Conservation (phyloP, 345 rosid genomes). For the Xanthoceras sorbifolium region DNA sequence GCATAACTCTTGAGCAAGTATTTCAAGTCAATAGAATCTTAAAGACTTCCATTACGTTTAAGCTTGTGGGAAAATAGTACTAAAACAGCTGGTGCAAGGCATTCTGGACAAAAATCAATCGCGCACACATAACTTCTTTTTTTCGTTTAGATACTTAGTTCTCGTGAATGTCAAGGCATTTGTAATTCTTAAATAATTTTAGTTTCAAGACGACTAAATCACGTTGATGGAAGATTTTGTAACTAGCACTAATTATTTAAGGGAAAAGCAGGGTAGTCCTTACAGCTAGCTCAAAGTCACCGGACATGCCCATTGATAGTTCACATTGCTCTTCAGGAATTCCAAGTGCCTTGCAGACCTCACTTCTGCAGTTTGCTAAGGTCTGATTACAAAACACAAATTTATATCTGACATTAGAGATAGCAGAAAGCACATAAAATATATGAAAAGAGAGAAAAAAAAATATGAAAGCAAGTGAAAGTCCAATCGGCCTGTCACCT, state of each 20-base stretch:
- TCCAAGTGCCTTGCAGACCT: conserved; percentile 78
- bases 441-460: background rate
- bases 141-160: background rate
- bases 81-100: background rate
- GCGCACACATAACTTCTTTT: too few species aligned
- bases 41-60: background rate
- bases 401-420: conserved; percentile 2
- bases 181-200: background rate
- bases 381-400: conserved; percentile 45
- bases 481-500: conserved; percentile 43
- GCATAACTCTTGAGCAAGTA: background rate
- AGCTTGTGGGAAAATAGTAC: background rate
- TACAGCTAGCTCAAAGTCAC: conserved; percentile 94
- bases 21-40: background rate
- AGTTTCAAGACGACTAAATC: background rate
- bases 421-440: conserved; percentile 7
- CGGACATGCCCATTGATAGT: conserved; percentile 97
- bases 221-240: background rate
- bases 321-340: conserved; percentile 87
- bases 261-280: conserved; percentile 25
- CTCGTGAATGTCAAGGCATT: background rate
- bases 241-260: background rate
- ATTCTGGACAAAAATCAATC: background rate
- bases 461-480: background rate
- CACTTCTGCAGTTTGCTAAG: conserved; percentile 82